Conservation (phyloP, 306 rosid species). For the Casuarina cunninghamiana region DNA sequence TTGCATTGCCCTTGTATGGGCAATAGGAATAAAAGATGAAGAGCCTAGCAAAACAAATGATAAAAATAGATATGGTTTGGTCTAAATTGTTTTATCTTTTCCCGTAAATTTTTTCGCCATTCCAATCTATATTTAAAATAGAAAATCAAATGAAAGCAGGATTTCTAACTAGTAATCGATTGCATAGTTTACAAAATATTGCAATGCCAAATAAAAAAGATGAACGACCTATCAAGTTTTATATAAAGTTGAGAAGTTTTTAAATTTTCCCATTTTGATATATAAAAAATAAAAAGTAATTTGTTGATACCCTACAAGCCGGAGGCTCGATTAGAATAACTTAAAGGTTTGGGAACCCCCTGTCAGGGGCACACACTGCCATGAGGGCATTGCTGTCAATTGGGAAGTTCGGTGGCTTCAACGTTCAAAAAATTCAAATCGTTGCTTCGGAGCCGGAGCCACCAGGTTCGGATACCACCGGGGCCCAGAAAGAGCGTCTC, state of each 20-base stretch:
- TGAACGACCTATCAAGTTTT: too few species aligned
- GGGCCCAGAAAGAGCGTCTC: slow-evolving; percentile 56
- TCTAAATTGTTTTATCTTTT: background rate
- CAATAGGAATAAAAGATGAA: background rate
- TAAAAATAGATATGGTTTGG: background rate
- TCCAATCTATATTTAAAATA: background rate
- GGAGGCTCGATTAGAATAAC: background rate
- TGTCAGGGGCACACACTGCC: background rate
- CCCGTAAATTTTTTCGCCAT: background rate
- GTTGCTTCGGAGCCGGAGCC: slow-evolving; percentile 40
- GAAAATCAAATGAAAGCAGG: background rate
- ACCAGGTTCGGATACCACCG: slow-evolving; percentile 30
- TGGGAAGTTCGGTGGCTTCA: slow-evolving; percentile 13
- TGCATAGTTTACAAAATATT: too few species aligned
- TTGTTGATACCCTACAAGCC: background rate
- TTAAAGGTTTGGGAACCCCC: too few species aligned
- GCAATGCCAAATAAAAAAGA: too few species aligned
- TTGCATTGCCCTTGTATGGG: background rate
- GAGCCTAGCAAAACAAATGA: background rate
- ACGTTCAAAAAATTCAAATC: slow-evolving; percentile 78
- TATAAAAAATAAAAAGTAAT: background rate
- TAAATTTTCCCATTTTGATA: too few species aligned
- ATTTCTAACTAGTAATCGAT: too few species aligned
- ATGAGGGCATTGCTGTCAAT: slow-evolving; percentile 32
- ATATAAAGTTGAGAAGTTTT: too few species aligned